phyloP scores from a whole-genome alignment of 148 eudicot genomes.

The Camellia lanceoleosa region DNA sequence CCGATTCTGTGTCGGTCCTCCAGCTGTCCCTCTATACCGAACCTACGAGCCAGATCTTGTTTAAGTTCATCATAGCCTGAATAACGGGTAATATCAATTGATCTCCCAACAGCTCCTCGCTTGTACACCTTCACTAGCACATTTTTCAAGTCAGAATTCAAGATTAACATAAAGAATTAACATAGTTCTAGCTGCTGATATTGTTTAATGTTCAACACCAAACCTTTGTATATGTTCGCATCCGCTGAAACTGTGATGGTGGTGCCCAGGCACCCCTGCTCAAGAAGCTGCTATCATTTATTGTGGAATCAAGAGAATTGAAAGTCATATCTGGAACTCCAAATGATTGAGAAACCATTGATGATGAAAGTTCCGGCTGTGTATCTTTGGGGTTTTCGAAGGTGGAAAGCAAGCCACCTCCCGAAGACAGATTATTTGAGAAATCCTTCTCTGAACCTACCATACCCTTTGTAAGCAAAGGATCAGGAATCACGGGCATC shows the following conservation, averaged over 20 bases:
- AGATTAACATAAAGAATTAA: background rate
- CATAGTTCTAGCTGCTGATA: background rate
- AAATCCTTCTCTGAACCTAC: conserved; percentile 55
- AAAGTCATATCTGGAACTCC: conserved; percentile 94
- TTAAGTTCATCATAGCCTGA: conserved; percentile 88
- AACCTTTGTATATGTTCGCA: conserved; percentile 93
- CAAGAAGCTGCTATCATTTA: conserved; percentile 71
- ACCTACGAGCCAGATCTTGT: conserved; percentile 90
- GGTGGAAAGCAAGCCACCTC: conserved; percentile 60
- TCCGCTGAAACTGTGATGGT: conserved; percentile 66
- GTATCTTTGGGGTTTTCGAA: conserved; percentile 69
- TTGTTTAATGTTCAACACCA: background rate
- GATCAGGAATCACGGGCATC: conserved; percentile 51
- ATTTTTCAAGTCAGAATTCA: conserved; percentile 12
- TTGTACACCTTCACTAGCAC: conserved; percentile 70
- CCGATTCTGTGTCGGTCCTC: conserved; percentile 89
- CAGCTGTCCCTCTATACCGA: conserved; percentile 95
- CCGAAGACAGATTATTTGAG: conserved; percentile 55
- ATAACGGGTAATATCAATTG: conserved; percentile 83
- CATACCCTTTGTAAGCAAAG: conserved; percentile 52
- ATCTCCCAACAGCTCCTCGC: conserved; percentile 99
- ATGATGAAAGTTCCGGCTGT: conserved; percentile 80
- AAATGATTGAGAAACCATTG: conserved; percentile 88
- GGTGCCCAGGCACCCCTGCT: conserved; percentile 63
- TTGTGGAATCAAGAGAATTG: conserved; percentile 73